phyloP scores from a whole-genome alignment of 352 stramenopile genomes.

The Globisporangium nagaii region DNA sequence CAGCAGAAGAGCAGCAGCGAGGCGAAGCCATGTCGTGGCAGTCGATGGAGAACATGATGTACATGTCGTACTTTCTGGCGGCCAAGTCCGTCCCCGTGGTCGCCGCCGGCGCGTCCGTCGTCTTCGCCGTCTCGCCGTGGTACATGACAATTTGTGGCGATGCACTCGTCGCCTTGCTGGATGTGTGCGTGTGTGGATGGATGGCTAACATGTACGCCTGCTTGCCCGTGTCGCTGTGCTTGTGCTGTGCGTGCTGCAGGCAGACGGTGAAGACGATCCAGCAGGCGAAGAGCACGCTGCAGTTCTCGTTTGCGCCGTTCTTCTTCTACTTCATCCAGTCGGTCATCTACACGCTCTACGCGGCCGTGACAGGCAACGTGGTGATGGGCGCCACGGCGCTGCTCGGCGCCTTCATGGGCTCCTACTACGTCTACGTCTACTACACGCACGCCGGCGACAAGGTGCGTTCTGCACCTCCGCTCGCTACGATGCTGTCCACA shows the following conservation, averaged over 20 bases:
- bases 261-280: slow-evolving; percentile 60
- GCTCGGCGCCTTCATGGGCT: slow-evolving; percentile 47
- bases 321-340: slow-evolving; percentile 84
- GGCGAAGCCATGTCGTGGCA: slow-evolving; percentile 38
- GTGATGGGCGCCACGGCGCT: slow-evolving; percentile 56
- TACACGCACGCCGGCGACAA: slow-evolving; percentile 50
- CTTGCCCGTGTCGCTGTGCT: neutral
- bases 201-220: neutral
- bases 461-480: neutral
- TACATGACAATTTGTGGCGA: too few species aligned
- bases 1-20: neutral
- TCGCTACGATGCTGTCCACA: neutral
- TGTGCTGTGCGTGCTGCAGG: slow-evolving; percentile 17
- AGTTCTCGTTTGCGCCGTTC: slow-evolving; percentile 77
- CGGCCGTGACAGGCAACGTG: slow-evolving; percentile 48
- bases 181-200: neutral
- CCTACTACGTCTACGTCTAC: slow-evolving; percentile 69
- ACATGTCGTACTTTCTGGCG: slow-evolving; percentile 70
- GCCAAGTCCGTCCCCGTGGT: slow-evolving; percentile 55
- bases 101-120: slow-evolving; percentile 48
- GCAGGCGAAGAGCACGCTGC: slow-evolving; percentile 57
- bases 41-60: slow-evolving; percentile 52
- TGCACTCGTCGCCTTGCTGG: too few species aligned
- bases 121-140: slow-evolving; percentile 70
- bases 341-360: slow-evolving; percentile 81